A percentile compares a stretch with the other conserved stretches of the same genome.
These are phyloP conservation scores for Plasmodium berghei DNA, from an alignment of 169 alveolate genomes.

Conservation along the genomic window DNA sequence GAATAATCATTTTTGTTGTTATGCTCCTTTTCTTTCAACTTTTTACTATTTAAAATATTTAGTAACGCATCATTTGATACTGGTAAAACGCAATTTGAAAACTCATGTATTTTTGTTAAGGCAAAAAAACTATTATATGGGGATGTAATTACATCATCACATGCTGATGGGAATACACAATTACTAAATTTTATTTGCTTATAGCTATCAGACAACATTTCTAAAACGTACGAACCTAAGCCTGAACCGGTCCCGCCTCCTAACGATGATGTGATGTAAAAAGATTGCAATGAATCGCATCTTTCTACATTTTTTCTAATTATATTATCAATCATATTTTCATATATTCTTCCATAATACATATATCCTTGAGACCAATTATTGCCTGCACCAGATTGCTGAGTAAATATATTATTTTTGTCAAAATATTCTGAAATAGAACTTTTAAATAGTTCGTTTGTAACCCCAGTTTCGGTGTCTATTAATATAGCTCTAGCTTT, in stretches of 20 bases:
- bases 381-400: constrained; percentile 97
- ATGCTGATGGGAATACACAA: constrained; percentile 93
- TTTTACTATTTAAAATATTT: constrained; percentile 66
- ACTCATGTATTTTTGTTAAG: constrained; percentile 88
- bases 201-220: constrained; percentile 90
- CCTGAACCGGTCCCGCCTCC: constrained; percentile 99
- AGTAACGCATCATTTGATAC: constrained; percentile 90
- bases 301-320: constrained; percentile 91
- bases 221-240: constrained; percentile 95
- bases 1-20: constrained; percentile 70
- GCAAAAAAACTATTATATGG: constrained; percentile 94
- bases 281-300: constrained; percentile 97
- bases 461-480: constrained; percentile 98
- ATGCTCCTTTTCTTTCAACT: constrained; percentile 45
- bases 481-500: constrained; percentile 94
- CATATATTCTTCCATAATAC: constrained; percentile 93
- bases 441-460: constrained; percentile 92
- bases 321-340: constrained; percentile 90
- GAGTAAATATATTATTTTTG: constrained; percentile 92
- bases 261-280: constrained; percentile 94
- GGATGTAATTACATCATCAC: constrained; percentile 94
- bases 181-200: constrained; percentile 90
- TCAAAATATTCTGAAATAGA: constrained; percentile 94
- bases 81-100: constrained; percentile 94
- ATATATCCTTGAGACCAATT: constrained; percentile 95